Evolutionary conservation across 257 asterid genomes (phyloP), one percentile per base, ranked within the genome.

Genomic region (Ilex asprella): DNA sequence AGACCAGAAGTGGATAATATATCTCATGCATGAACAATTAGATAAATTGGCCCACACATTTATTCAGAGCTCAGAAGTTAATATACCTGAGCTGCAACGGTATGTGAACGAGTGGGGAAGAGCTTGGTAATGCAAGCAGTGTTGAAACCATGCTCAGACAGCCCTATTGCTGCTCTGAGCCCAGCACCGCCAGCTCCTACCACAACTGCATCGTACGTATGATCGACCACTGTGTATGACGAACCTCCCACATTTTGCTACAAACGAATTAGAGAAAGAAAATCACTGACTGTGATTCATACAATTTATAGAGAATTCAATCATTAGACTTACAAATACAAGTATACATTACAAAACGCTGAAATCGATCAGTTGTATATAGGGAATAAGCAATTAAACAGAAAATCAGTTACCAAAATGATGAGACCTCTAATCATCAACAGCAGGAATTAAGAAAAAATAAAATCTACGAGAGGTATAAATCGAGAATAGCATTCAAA

Each of bases 181-280:
- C 99, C 99, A 6, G 99, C 99, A 12, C 99, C 99, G 7, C 99
- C 99, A 2, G 99, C 99, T 2, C 99, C 99, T 12, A 93, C 97
- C 63, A 93, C 99, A 55, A 93, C 94, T 2, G 99, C 99, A 73
- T 93, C 99, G 50, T 93, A 93, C 51, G 96, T 89, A 84, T 93
- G 99, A 75, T 93, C 99, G 70, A 93, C 99, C 51, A 93, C 80
- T 12, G 97, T 89, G 39, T 93, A 93, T 5, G 86, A 74, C 12
- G 92, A 76, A 15, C 87, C 85, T 68, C 82, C 86, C 11, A 76
- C 94, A 75, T 73, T 76, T 97, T 85, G 79, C 65, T 39, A 16
- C 62, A 62, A 56, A 60, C 59, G 29, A 49, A 27, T 15, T 10
- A 46, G 3, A 14, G 52, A 10, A 46, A 46, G 3, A 10, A 46